Base-by-base conservation (phyloP, 225 moss, liverwort and hornwort species). In the Straminergon stramineum region DNA sequence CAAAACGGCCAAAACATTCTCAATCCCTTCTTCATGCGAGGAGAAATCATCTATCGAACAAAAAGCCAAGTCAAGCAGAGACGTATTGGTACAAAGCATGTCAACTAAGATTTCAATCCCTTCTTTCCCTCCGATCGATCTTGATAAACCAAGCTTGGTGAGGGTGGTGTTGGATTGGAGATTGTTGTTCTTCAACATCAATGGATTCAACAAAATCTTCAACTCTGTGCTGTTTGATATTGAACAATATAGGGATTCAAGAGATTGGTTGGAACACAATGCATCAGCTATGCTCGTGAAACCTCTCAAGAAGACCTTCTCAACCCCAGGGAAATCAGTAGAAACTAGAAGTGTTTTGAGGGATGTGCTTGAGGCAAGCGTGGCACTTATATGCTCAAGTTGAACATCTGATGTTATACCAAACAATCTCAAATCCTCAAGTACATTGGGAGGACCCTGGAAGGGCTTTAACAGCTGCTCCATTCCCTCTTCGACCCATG, bases 41-140 rank as follows among this genome's bases (percentile, higher is more conserved):
- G 12, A 16, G 6, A 15, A 51, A 6, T 76, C 67, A 2, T 0
- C 0, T 1, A 69, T 3, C 0, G 0, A 0, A 0, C 0, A 0
- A 0, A 86, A 19, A 0, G 0, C 0, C 5, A 82, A 58, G 0
- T 67, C 7, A 0, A 62, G 28, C 27, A 62, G 13, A 12, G 62
- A 27, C 4, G 62, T 62, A 22, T 62, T 62, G 62, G 62, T 11
- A 12, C 27, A 5, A 12, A 62, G 11, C 26, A 62, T 26, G 62
- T 62, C 27, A 62, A 62, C 62, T 62, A 62, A 27, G 28, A 27
- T 27, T 26, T 62, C 27, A 27, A 27, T 62, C 27, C 62, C 62
- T 13, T 62, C 27, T 62, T 62, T 12, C 13, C 62, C 62, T 62
- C 62, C 62, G 6, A 89, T 19, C 2, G 6, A 70, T 52, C 14